Base-by-base conservation (phyloP, 2,329 filamentous ascomycete genomes). In the Trichoderma sp. region DNA sequence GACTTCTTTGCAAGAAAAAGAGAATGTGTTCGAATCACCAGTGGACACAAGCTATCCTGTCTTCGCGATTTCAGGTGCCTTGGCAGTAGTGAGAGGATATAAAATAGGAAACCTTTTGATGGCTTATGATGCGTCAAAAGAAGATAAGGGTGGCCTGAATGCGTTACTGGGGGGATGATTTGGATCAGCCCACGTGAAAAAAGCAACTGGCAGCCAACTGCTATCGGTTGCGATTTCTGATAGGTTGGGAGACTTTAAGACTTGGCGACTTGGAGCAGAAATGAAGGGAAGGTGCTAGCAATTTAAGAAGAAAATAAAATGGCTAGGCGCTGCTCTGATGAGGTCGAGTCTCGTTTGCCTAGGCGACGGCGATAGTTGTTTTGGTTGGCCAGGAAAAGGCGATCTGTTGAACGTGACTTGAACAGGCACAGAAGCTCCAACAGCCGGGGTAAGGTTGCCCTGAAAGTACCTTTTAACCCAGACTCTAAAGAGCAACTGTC, bases 391-490 rank as follows among this genome's bases (percentile, higher is more conserved):
- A 53, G 69, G 60, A 38, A 31, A 53, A 62, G 35, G 41, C 56
- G 71, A 73, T 33, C n/a, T 53, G 56, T 24, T 64, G 9, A 29
- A 64, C 18, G 27, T 8, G 18, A 50, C 6, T 35, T 59, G 45
- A 29, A 35, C 27, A 24, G 38, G 33, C 18, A 65, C 18, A 64
- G 75, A 38, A 53, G 63, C 74, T 75, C 68, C 33, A 68, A 65
- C 63, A 33, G 69, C 21, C 60, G 62, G 53, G 62, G 45, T 53
- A 73, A 63, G 74, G 62, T 56, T 53, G 53, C 33, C 60, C 56
- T 68, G 74, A 71, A 35, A 50, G 67, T 63, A 65, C 74, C 50
- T 73, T 71, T 59, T 24, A 68, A 45, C 33, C 21, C 64, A 50
- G 45, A 27, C 68, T 66, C 18, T 60, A 64, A 33, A 60, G 27